Evolutionary conservation across 176 grass and related monocot species (phyloP).

Genomic region (Cymbopogon citratus): DNA sequence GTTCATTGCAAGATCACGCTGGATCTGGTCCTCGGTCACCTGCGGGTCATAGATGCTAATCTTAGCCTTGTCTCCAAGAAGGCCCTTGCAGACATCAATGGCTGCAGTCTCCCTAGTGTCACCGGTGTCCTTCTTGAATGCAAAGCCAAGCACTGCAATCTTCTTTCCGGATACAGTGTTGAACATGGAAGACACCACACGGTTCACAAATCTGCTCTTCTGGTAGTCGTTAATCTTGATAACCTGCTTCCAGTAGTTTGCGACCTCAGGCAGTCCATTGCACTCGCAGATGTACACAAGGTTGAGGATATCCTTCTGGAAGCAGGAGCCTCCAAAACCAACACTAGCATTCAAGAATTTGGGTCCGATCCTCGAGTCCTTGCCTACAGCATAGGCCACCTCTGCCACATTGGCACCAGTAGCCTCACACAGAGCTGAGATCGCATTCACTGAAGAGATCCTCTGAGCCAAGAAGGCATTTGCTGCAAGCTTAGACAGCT

Average conservation of each 20-base stretch:
- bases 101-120: conserved; percentile 62
- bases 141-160: conserved; percentile 64
- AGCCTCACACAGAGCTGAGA: too few species aligned
- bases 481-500: conserved; percentile 62
- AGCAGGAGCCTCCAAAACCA: conserved; percentile 60
- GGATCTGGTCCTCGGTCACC: conserved; percentile 67
- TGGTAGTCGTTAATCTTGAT: conserved; percentile 75
- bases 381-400: conserved; percentile 33
- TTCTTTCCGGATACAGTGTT: conserved; percentile 61
- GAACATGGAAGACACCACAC: conserved; percentile 67
- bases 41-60: conserved; percentile 67
- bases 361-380: conserved; percentile 57
- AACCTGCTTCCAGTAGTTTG: conserved; percentile 65
- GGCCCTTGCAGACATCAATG: conserved; percentile 65
- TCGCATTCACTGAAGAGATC: too few species aligned
- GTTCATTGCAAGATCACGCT: conserved; percentile 55
- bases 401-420: too few species aligned
- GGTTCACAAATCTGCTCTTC: conserved; percentile 66
- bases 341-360: conserved; percentile 64
- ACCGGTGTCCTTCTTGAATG: conserved; percentile 64
- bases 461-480: conserved; percentile 67
- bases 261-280: conserved; percentile 56
- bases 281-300: conserved; percentile 66
- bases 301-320: conserved; percentile 75
- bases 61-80: conserved; percentile 54